phyloP scores from a whole-genome alignment of 805 yeast genomes.

The Metschnikowia noctiluminum region DNA sequence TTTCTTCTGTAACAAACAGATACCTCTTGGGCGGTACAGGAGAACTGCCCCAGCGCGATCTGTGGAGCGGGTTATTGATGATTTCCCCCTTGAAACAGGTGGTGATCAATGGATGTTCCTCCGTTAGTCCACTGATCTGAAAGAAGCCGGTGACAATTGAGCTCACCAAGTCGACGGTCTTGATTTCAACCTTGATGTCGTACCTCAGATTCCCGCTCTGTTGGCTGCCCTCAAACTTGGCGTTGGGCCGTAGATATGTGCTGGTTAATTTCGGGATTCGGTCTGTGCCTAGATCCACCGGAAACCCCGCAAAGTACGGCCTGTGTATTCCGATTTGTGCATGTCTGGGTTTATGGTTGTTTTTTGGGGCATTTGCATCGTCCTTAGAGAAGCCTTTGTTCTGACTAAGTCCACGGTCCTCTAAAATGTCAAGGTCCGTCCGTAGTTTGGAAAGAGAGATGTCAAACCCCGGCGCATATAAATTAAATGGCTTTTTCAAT shows the following conservation, averaged over 20 bases:
- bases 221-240: conserved; percentile 64
- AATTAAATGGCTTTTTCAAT: neutral
- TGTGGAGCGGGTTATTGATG: conserved; percentile 46
- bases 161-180: conserved; percentile 57
- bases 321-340: conserved; percentile 9
- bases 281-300: conserved; percentile 7
- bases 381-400: neutral
- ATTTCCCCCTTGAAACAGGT: conserved; percentile 74
- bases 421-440: too few relatives aligned
- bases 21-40: conserved; percentile 23
- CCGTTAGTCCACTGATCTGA: conserved; percentile 63
- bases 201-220: conserved; percentile 63
- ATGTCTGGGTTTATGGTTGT: neutral
- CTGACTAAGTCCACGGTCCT: too few relatives aligned
- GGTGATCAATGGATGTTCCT: conserved; percentile 57
- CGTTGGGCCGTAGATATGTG: conserved; percentile 55
- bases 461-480: conserved; percentile 7
- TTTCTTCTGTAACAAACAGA: conserved; percentile 57
- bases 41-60: conserved; percentile 22
- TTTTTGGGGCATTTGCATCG: neutral
- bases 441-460: neutral
- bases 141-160: conserved; percentile 53
- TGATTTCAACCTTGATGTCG: conserved; percentile 65
- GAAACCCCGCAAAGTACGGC: conserved; percentile 9
- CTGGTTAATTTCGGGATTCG: conserved; percentile 31